Evolutionary conservation across 192 early-diverging fungal genomes (phyloP).

Genomic region (Thamnidium elegans): DNA sequence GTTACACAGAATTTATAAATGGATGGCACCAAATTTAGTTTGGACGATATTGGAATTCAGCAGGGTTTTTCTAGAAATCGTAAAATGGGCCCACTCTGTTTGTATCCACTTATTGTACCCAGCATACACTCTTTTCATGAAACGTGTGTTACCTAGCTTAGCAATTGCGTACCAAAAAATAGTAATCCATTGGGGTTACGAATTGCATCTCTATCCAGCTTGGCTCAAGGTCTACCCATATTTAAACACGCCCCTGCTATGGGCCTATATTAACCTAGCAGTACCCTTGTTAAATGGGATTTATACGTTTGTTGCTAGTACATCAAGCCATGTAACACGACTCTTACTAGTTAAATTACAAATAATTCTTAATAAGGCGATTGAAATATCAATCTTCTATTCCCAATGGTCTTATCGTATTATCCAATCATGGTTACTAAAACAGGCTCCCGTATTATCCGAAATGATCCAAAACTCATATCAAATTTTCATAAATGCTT

Average conservation of each 20-base stretch:
- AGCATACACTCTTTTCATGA: background rate
- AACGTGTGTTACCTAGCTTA: background rate
- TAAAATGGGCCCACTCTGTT: background rate
- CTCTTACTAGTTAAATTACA: background rate
- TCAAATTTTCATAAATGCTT: background rate
- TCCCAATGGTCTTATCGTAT: background rate
- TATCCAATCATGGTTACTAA: background rate
- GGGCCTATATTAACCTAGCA: background rate
- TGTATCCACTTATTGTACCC: background rate
- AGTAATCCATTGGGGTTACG: background rate
- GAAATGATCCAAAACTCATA: background rate
- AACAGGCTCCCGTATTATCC: background rate
- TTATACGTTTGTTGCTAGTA: background rate
- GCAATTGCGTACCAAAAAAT: background rate
- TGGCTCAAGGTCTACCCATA: slow-evolving; percentile 1
- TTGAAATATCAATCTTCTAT: background rate
- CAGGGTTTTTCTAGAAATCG: background rate
- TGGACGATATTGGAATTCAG: background rate
- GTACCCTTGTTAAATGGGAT: background rate
- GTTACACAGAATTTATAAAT: background rate
- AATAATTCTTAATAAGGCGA: background rate
- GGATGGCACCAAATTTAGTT: background rate
- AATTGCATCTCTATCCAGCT: background rate
- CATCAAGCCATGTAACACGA: background rate
- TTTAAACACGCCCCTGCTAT: background rate